These are phyloP conservation scores for Mycosarcoma maydis DNA, from an alignment of 1,284 basidiomycete genomes.

Conservation along the genomic window DNA sequence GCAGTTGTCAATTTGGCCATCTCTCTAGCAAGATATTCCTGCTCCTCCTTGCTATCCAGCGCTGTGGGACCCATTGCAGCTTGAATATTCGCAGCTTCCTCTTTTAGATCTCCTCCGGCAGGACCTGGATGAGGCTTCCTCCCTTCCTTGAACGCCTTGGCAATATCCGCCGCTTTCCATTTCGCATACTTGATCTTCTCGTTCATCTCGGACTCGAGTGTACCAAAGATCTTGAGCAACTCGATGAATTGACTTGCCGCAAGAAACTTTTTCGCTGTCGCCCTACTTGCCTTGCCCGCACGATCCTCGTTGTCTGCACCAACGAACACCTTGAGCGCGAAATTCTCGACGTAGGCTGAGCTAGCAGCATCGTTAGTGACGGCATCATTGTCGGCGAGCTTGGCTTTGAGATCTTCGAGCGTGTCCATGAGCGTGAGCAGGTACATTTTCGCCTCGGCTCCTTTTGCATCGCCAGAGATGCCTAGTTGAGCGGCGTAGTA, in stretches of 20 bases:
- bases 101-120: slow-evolving; percentile 44
- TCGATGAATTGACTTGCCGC: slow-evolving; percentile 88
- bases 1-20: slow-evolving; percentile 52
- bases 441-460: slow-evolving; percentile 72
- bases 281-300: slow-evolving; percentile 77
- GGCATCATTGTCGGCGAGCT: slow-evolving; percentile 80
- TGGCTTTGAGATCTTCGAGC: slow-evolving; percentile 82
- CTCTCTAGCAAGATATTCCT: slow-evolving; percentile 55
- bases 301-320: slow-evolving; percentile 92
- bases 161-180: slow-evolving; percentile 90
- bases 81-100: slow-evolving; percentile 30
- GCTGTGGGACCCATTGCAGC: slow-evolving; percentile 20
- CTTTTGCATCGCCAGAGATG: slow-evolving; percentile 76
- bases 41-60: slow-evolving; percentile 43
- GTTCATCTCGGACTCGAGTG: slow-evolving; percentile 69
- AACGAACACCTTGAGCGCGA: slow-evolving; percentile 86
- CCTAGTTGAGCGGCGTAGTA: slow-evolving; percentile 91
- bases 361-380: slow-evolving; percentile 84
- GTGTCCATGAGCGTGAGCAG: slow-evolving; percentile 79
- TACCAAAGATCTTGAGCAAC: slow-evolving; percentile 78
- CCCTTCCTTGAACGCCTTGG: slow-evolving; percentile 84
- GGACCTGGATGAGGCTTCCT: slow-evolving; percentile 51
- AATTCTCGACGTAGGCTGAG: slow-evolving; percentile 90
- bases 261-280: slow-evolving; percentile 86
- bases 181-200: slow-evolving; percentile 87